Conservation (phyloP, 106 monocot species). For the Apostasia ramifera region DNA sequence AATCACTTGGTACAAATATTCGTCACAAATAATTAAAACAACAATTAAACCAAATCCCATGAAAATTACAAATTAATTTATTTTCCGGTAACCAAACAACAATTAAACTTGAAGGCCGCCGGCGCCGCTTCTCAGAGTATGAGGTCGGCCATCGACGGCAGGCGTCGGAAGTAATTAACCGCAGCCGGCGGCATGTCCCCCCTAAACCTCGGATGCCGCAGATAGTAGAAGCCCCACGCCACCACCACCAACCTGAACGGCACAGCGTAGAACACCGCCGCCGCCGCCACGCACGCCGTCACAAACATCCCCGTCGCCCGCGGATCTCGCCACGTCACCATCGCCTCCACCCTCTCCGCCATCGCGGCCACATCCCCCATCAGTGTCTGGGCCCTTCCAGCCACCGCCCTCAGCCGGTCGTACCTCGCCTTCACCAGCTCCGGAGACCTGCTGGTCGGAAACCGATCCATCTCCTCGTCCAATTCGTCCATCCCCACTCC, state of each 20-base stretch:
- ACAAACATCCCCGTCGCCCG: conserved; percentile 70
- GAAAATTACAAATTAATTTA: too few relatives aligned
- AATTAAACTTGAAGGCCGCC: too few relatives aligned
- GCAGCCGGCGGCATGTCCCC: conserved; percentile 66
- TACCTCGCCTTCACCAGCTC: conserved; percentile 59
- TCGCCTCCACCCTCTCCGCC: conserved; percentile 72
- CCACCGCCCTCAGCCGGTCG: conserved; percentile 65
- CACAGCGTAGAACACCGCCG: conserved; percentile 57
- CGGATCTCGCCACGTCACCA: conserved; percentile 77
- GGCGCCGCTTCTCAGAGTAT: conserved; percentile 18
- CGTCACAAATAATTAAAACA: too few relatives aligned
- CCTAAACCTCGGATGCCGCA: conserved; percentile 82
- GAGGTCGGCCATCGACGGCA: conserved; percentile 69
- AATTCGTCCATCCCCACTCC: conserved; percentile 70
- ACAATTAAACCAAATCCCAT: too few relatives aligned
- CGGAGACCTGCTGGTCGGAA: conserved; percentile 31
- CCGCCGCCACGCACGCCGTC: conserved; percentile 36
- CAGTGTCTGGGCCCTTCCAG: conserved; percentile 61
- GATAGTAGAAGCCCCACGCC: conserved; percentile 45
- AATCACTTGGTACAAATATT: too few relatives aligned
- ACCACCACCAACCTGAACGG: conserved; percentile 52
- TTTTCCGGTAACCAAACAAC: too few relatives aligned
- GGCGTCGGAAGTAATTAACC: conserved; percentile 73
- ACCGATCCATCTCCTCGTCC: conserved; percentile 79
- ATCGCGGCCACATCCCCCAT: conserved; percentile 83